Conservation (phyloP, 2,329 filamentous ascomycete genomes). For the Epichloe uncinata region DNA sequence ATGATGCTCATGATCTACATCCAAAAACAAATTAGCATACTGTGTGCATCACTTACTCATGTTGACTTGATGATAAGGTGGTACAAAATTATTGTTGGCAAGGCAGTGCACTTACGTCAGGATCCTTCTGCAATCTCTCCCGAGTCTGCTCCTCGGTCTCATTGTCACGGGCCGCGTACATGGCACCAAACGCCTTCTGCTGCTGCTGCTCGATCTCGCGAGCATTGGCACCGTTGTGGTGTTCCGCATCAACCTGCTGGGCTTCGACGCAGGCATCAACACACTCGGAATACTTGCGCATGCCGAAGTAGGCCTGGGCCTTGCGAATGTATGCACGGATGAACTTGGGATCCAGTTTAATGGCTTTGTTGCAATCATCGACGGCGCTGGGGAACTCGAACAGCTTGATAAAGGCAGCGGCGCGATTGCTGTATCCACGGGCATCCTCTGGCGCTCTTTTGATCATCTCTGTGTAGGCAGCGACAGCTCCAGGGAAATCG, state of each 20-base stretch:
- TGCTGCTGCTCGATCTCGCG: constrained; percentile 90
- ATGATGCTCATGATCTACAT: constrained; percentile 71
- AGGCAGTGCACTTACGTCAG: constrained; percentile 51
- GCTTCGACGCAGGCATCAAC: constrained; percentile 82
- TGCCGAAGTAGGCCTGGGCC: constrained; percentile 87
- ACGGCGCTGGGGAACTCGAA: constrained; percentile 91
- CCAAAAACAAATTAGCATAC: background rate
- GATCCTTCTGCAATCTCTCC: constrained; percentile 79
- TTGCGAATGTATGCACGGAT: constrained; percentile 95
- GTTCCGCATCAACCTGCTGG: constrained; percentile 56
- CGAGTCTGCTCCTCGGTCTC: constrained; percentile 95
- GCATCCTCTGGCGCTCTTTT: constrained; percentile 90
- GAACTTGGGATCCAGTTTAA: constrained; percentile 82
- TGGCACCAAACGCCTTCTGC: constrained; percentile 80
- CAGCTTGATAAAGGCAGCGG: constrained; percentile 91
- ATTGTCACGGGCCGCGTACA: constrained; percentile 82
- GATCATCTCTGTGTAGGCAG: constrained; percentile 90
- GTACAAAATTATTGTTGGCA: background rate
- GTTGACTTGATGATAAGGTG: background rate
- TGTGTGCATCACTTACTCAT: background rate
- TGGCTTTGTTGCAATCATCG: constrained; percentile 81
- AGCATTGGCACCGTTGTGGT: constrained; percentile 59
- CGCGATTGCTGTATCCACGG: constrained; percentile 92
- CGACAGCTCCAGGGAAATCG: constrained; percentile 90
- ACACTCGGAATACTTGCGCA: constrained; percentile 96